Evolutionary conservation across 352 stramenopile species (phyloP).

Genomic region (Phytophthora nicotianae): DNA sequence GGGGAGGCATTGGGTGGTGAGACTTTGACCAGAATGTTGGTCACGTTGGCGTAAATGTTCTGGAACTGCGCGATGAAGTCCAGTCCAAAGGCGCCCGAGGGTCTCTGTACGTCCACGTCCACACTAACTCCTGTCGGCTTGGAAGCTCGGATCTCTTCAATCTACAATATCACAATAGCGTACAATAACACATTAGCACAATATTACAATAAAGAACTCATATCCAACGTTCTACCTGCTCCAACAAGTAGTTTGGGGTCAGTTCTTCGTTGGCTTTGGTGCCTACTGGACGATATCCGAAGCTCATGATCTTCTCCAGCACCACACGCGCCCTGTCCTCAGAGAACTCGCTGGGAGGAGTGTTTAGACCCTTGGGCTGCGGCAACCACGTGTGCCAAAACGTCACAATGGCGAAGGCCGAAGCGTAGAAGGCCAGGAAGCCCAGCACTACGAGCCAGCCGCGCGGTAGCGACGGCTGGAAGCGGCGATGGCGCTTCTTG

Average conservation of each 20-base stretch:
- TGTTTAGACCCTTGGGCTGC: conserved; percentile 40
- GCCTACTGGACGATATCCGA: conserved; percentile 71
- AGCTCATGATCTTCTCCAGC: conserved; percentile 73
- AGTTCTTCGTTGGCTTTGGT: conserved; percentile 70
- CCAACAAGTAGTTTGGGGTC: conserved; percentile 60
- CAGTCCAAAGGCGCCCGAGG: conserved; percentile 73
- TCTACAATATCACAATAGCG: conserved; percentile 35
- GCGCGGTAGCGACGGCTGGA: conserved; percentile 26
- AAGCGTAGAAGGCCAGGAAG: conserved; percentile 54
- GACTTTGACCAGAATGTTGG: conserved; percentile 78
- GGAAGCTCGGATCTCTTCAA: conserved; percentile 51
- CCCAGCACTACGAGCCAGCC: conserved; percentile 39
- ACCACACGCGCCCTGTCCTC: conserved; percentile 63
- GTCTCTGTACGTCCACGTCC: conserved; percentile 69
- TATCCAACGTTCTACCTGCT: conserved; percentile 35
- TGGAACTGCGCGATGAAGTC: conserved; percentile 84
- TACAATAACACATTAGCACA: conserved; percentile 19
- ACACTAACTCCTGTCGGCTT: conserved; percentile 44
- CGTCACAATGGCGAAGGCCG: conserved; percentile 37
- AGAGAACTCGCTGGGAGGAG: conserved; percentile 47
- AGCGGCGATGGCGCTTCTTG: conserved; percentile 19
- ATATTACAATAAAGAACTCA: conserved; percentile 5
- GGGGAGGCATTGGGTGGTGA: conserved; percentile 29
- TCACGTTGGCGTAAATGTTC: conserved; percentile 88
- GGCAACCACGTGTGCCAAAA: conserved; percentile 68